phyloP scores from a whole-genome alignment of 495 filamentous ascomycete genomes.

The Astrothelium subdiscretum region DNA sequence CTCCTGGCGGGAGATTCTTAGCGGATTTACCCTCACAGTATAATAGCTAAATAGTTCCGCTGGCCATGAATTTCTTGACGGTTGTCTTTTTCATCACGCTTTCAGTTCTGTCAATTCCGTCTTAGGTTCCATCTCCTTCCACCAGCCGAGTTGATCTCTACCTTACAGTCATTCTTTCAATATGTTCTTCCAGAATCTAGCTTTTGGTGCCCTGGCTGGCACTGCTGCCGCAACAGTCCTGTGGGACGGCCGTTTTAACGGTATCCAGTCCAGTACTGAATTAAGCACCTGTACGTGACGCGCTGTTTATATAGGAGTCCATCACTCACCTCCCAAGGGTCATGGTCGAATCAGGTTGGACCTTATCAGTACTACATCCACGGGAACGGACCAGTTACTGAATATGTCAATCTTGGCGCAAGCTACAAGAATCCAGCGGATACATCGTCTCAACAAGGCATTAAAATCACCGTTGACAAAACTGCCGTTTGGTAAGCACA shows the following conservation, averaged over 20 bases:
- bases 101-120: neutral
- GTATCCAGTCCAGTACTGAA: constrained; percentile 36
- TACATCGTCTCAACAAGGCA: constrained; percentile 46
- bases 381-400: constrained; percentile 39
- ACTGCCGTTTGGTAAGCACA: constrained; percentile 28
- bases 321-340: constrained; percentile 30
- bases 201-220: constrained; percentile 6
- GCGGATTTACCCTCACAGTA: neutral
- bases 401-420: constrained; percentile 45
- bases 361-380: constrained; percentile 69
- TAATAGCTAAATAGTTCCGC: neutral
- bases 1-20: neutral
- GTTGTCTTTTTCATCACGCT: neutral
- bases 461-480: constrained; percentile 56
- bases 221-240: constrained; percentile 31
- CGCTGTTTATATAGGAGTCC: neutral
- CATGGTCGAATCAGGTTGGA: constrained; percentile 52
- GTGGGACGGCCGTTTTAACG: constrained; percentile 54
- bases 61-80: neutral
- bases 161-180: constrained; percentile 12
- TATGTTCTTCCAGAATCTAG: constrained; percentile 5
- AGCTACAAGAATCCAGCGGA: constrained; percentile 59
- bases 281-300: constrained; percentile 34
- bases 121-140: neutral
- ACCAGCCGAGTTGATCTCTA: neutral